Conservation (phyloP, 2,329 filamentous ascomycete genomes). For the Chaetothyriales sp. region DNA sequence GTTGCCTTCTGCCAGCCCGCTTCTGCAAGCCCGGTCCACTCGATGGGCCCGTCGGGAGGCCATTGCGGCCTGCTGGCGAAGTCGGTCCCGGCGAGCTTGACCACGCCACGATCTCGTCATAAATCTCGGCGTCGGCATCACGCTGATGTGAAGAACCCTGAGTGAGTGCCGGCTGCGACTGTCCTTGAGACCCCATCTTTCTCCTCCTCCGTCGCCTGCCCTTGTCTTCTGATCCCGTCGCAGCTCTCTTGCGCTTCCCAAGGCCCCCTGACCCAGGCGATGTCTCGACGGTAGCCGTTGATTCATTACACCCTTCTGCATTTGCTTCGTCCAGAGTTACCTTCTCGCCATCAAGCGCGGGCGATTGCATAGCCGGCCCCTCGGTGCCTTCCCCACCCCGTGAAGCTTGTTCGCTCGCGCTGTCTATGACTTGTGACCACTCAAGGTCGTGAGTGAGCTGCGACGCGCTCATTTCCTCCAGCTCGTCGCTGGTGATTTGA, state of each 20-base stretch:
- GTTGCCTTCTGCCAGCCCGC: background rate
- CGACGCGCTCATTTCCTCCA: constrained; percentile 32
- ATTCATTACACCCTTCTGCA: background rate
- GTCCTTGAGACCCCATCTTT: background rate
- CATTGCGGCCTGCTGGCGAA: background rate
- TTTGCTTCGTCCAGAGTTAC: background rate
- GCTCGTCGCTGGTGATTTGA: constrained; percentile 25
- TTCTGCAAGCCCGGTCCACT: background rate
- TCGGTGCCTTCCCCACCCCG: background rate
- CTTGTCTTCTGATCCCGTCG: background rate
- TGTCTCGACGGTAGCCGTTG: background rate
- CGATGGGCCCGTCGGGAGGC: no score
- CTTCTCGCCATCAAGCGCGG: background rate
- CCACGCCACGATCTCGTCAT: background rate
- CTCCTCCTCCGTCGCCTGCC: background rate
- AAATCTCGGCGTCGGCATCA: background rate
- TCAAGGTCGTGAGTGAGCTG: constrained; percentile 33
- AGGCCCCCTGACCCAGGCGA: background rate
- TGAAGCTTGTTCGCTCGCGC: background rate
- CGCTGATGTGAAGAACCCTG: background rate
- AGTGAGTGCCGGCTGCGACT: background rate
- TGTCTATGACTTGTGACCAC: background rate
- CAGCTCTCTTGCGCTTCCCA: background rate
- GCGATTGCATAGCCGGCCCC: background rate
- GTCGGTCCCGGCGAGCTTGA: background rate